Evolutionary conservation across 164 flowering plant genomes (phyloP).

Genomic region (Litsea cubeba): DNA sequence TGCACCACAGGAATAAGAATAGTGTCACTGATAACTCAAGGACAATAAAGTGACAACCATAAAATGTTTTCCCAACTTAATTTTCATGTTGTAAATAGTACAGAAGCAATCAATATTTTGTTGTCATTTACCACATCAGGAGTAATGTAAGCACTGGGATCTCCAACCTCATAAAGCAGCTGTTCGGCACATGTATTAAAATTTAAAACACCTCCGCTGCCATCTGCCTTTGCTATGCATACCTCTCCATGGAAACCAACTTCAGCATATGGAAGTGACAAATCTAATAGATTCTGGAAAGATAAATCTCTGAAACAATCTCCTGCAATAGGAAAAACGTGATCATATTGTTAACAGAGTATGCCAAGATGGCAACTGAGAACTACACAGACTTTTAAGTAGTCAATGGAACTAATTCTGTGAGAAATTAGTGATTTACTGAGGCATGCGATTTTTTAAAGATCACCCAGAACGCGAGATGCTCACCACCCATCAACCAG

Average conservation of each 20-base stretch:
- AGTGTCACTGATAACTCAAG: no score
- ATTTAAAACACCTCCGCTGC: slow-evolving; percentile 74
- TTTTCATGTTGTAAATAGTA: no score
- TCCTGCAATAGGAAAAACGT: slow-evolving; percentile 43
- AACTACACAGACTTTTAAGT: neutral
- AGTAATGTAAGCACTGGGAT: slow-evolving; percentile 83
- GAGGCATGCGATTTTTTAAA: neutral
- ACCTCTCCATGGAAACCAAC: slow-evolving; percentile 64
- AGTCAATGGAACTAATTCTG: neutral
- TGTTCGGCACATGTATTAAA: slow-evolving; percentile 84
- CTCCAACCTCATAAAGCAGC: slow-evolving; percentile 92
- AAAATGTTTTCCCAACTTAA: neutral
- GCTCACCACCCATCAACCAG: no score
- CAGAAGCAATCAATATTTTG: neutral
- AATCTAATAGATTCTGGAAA: slow-evolving; percentile 49
- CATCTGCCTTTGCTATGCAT: slow-evolving; percentile 70
- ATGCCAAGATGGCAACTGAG: slow-evolving; percentile 1
- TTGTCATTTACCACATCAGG: slow-evolving; percentile 75
- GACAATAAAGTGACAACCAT: no score
- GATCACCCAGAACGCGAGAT: neutral
- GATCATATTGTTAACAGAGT: neutral
- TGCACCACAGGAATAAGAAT: no score
- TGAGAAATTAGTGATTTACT: neutral
- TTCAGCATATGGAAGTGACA: slow-evolving; percentile 92
- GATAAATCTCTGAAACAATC: slow-evolving; percentile 63